Evolutionary conservation across 805 yeast species (phyloP).

Genomic region (Jamesozyma rosinii): DNA sequence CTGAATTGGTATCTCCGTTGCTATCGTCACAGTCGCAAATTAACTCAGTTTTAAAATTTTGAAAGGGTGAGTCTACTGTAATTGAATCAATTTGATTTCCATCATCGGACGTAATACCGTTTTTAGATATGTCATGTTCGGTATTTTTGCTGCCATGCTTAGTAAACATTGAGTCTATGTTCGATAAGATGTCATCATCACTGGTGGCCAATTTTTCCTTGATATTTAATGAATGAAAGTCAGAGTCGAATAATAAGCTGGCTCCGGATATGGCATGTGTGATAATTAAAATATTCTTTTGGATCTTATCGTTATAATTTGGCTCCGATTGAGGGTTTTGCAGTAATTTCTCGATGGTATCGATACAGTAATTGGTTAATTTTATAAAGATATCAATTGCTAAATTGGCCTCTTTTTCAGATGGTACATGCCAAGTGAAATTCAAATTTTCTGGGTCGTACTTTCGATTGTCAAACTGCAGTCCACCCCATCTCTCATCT

Average conservation of each 20-base stretch:
- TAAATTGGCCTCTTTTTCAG: slow-evolving; percentile 42
- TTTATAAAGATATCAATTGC: slow-evolving; percentile 52
- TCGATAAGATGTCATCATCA: slow-evolving; percentile 21
- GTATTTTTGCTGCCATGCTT: slow-evolving; percentile 11
- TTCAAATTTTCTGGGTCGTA: slow-evolving; percentile 40
- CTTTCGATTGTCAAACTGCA: slow-evolving; percentile 47
- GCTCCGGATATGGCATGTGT: slow-evolving; percentile 61
- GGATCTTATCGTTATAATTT: slow-evolving; percentile 41
- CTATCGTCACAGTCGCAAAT: slow-evolving; percentile 30
- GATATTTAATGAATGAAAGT: slow-evolving; percentile 39
- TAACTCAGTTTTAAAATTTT: neutral
- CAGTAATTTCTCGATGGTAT: slow-evolving; percentile 34
- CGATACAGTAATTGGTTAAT: slow-evolving; percentile 38
- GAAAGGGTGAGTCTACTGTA: neutral
- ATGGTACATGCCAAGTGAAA: slow-evolving; percentile 73
- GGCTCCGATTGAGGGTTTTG: slow-evolving; percentile 15
- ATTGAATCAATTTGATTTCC: neutral
- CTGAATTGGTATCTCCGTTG: slow-evolving; percentile 32
- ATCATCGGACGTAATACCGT: slow-evolving; percentile 5
- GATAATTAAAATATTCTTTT: slow-evolving; percentile 47
- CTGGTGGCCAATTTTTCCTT: slow-evolving; percentile 29
- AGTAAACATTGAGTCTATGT: neutral
- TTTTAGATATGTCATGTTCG: slow-evolving; percentile 19
- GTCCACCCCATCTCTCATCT: slow-evolving; percentile 66
- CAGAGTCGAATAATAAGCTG: slow-evolving; percentile 66